Conservation (phyloP, 1,284 basidiomycete genomes). For the Inonotus obliquus region DNA sequence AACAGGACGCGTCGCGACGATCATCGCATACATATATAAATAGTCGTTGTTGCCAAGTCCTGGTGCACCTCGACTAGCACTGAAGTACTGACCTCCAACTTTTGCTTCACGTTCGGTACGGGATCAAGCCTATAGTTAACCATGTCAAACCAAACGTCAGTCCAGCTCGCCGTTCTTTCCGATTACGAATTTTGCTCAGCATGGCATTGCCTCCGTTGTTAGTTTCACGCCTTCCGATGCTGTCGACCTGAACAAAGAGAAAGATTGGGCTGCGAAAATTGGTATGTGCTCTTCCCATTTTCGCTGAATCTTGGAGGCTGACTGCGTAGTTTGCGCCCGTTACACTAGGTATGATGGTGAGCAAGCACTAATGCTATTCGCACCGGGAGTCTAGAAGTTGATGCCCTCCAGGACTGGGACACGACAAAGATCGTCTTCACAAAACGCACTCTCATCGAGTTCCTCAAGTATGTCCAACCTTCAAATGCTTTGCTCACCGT, state of each 20-base stretch:
- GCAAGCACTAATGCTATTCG: not conserved
- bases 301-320: not conserved
- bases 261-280: constrained; percentile 61
- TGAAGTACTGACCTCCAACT: not conserved
- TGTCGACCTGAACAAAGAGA: constrained; percentile 59
- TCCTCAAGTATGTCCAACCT: constrained; percentile 50
- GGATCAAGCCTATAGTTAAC: not conserved
- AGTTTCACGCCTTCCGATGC: constrained; percentile 56
- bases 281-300: constrained; percentile 35
- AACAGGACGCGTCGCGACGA: no score
- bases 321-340: not conserved
- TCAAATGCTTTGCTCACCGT: not conserved
- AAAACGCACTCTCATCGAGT: constrained; percentile 66
- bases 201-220: not conserved
- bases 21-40: no score
- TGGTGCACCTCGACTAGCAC: not conserved
- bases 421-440: constrained; percentile 66
- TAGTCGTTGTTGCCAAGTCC: not conserved
- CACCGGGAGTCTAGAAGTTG: no score
- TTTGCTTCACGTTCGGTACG: not conserved
- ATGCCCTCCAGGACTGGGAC: constrained; percentile 54
- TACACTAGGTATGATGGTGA: constrained; percentile 49
- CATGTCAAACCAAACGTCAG: not conserved
- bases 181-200: not conserved
- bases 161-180: not conserved